Evolutionary conservation across 176 grass and related monocot genomes (phyloP).

Genomic region (Zea luxurians): DNA sequence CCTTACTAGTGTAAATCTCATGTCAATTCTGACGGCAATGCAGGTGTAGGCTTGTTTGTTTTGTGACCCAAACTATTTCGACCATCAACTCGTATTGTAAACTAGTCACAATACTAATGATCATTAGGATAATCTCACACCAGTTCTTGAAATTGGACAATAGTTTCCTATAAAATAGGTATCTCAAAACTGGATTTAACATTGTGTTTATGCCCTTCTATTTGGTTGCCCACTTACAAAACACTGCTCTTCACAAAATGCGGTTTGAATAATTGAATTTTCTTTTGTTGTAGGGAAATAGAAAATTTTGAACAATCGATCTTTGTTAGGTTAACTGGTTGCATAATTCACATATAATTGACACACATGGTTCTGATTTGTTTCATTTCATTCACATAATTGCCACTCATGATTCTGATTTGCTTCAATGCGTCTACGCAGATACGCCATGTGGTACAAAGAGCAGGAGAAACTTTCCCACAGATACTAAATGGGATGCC

Average conservation of each 20-base stretch:
- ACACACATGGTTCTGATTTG: constrained; percentile 8
- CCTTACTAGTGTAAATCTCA: not conserved
- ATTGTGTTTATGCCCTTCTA: not conserved
- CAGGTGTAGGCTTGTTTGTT: not conserved
- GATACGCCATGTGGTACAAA: constrained; percentile 83
- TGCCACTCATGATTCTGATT: constrained; percentile 10
- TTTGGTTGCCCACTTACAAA: not conserved
- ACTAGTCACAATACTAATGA: not conserved
- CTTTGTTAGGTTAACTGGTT: not conserved
- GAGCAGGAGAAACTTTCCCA: constrained; percentile 92
- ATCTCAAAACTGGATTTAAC: not conserved
- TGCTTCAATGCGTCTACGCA: constrained; percentile 38
- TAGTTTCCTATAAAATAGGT: not conserved
- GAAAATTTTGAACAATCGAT: not conserved
- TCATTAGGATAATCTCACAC: not conserved
- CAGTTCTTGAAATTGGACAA: not conserved
- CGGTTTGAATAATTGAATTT: not conserved
- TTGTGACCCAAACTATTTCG: not conserved
- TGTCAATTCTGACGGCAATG: not conserved
- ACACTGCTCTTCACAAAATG: not conserved
- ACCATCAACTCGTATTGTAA: not conserved
- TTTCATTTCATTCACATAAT: constrained; percentile 10
- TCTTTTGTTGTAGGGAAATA: not conserved
- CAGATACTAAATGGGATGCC: constrained; percentile 55
- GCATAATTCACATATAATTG: not conserved